Conservation (phyloP, 441 rosid species). For the Pelargonium myrrhifolium region DNA sequence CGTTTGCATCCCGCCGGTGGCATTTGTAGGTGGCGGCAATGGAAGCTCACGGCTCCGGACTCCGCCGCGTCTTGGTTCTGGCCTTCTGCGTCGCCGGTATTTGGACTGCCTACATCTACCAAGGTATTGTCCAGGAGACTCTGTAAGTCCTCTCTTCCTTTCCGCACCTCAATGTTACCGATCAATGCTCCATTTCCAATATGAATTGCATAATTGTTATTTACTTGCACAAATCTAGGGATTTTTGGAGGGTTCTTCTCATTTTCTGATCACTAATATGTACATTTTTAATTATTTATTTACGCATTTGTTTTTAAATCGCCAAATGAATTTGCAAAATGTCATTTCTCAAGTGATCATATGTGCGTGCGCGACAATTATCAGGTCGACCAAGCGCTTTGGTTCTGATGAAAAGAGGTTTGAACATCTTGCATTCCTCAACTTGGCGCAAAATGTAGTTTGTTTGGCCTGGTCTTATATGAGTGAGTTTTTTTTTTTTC, state of each 20-base stretch:
- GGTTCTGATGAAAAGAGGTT: conserved; percentile 80
- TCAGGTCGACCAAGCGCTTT: conserved; percentile 87
- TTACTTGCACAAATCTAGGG: background rate
- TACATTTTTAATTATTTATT: background rate
- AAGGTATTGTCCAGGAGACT: conserved; percentile 91
- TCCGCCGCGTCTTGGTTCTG: conserved; percentile 56
- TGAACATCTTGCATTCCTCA: conserved; percentile 77
- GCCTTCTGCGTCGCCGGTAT: conserved; percentile 89
- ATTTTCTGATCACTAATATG: background rate
- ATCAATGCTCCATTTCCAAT: background rate
- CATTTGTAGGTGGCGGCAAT: conserved; percentile 17
- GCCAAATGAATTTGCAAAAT: background rate
- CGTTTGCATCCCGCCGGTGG: background rate
- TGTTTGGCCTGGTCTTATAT: conserved; percentile 77
- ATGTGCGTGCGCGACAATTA: background rate
- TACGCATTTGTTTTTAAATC: background rate
- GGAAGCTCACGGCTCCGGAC: conserved; percentile 63
- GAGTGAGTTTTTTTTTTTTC: conserved; percentile 40
- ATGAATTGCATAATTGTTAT: too few species aligned
- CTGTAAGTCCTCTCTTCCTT: conserved; percentile 40
- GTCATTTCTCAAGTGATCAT: background rate
- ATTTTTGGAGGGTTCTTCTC: background rate
- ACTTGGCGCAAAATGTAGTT: conserved; percentile 78
- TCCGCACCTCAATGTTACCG: background rate
- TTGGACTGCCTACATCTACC: conserved; percentile 94